phyloP scores from a whole-genome alignment of 202 grass and related monocot genomes.

The Saccharum hybrid region DNA sequence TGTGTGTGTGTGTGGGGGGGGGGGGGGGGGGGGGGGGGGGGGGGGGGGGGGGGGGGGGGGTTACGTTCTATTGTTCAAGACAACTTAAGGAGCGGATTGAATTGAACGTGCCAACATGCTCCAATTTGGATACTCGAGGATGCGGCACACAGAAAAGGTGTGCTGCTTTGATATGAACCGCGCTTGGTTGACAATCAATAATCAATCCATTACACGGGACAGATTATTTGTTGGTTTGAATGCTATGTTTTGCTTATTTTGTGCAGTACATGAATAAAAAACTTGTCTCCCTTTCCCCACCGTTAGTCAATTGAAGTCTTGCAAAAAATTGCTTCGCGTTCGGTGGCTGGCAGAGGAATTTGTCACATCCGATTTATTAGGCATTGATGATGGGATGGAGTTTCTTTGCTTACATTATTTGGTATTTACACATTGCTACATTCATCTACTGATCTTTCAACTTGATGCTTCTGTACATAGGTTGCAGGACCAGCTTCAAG shows the following conservation, averaged over 20 bases:
- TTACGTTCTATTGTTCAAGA: too few relatives aligned
- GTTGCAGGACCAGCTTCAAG: constrained; percentile 33
- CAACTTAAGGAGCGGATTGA: not conserved
- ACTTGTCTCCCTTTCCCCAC: not conserved
- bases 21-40: accelerated
- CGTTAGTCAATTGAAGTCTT: not conserved
- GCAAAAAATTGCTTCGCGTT: not conserved
- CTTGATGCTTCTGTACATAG: constrained; percentile 48
- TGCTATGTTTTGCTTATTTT: constrained; percentile 12
- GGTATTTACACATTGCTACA: not conserved
- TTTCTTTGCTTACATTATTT: not conserved
- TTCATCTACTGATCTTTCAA: constrained; percentile 23
- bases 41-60: accelerated
- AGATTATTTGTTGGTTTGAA: not conserved
- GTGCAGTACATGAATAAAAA: not conserved
- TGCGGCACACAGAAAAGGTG: not conserved
- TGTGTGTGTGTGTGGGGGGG: too few relatives aligned
- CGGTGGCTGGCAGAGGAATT: not conserved
- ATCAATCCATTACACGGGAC: not conserved
- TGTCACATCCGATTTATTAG: not conserved
- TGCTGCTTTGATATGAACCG: not conserved
- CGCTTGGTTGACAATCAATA: not conserved
- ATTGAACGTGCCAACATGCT: not conserved
- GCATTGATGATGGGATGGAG: not conserved
- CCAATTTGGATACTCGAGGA: not conserved